These are phyloP conservation scores for Plenodomus lindquistii DNA, from an alignment of 2,329 filamentous ascomycete species.

Conservation along the genomic window DNA sequence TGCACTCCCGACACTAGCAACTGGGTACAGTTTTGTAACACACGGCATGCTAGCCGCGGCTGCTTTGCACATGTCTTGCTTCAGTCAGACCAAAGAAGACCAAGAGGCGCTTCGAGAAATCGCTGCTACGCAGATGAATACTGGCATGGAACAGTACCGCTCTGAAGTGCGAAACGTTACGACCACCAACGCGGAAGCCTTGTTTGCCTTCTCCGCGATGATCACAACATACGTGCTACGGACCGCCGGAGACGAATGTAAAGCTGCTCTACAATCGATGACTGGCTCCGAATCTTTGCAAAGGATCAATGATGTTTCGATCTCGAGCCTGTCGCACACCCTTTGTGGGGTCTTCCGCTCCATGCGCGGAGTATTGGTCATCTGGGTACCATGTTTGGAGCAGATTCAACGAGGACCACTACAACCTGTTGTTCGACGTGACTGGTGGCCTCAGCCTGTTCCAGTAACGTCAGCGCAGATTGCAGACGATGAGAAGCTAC, in stretches of 20 bases:
- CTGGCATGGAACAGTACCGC: constrained; percentile 26
- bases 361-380: constrained; percentile 28
- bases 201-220: constrained; percentile 34
- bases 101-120: constrained; percentile 19
- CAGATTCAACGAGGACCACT: constrained; percentile 21
- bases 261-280: constrained; percentile 7
- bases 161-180: constrained; percentile 34
- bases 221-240: constrained; percentile 19
- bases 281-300: background rate
- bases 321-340: constrained; percentile 1
- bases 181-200: constrained; percentile 46
- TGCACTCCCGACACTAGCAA: constrained; percentile 37
- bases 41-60: constrained; percentile 49
- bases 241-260: constrained; percentile 19
- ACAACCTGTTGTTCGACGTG: constrained; percentile 19
- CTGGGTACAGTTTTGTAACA: constrained; percentile 46
- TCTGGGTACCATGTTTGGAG: constrained; percentile 29
- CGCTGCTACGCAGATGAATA: constrained; percentile 30
- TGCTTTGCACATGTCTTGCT: constrained; percentile 49
- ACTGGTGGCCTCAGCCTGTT: constrained; percentile 29
- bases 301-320: background rate
- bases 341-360: constrained; percentile 16
- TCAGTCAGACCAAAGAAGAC: constrained; percentile 14
- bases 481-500: constrained; percentile 20
- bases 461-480: constrained; percentile 15